phyloP scores from a whole-genome alignment of 257 asterid species.

The Agastache rugosa region DNA sequence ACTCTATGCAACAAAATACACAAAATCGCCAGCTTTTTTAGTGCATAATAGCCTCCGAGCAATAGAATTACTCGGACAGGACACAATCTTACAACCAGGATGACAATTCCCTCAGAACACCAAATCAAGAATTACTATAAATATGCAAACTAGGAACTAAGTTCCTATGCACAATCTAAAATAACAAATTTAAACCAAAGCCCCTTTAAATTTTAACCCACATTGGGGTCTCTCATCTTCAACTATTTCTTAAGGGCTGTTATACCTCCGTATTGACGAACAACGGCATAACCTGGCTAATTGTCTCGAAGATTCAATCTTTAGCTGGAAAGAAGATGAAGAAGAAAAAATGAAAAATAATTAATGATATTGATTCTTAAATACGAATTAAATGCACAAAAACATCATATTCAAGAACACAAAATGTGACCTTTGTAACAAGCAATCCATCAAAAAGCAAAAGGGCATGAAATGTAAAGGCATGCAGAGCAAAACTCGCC shows the following conservation, averaged over 20 bases:
- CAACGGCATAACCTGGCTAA: constrained; percentile 46
- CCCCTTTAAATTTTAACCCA: constrained; percentile 34
- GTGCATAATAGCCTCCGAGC: constrained; percentile 56
- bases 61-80: constrained; percentile 57
- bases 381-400: constrained; percentile 33
- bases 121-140: constrained; percentile 28
- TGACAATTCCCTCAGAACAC: constrained; percentile 33
- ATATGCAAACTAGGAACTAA: constrained; percentile 34
- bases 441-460: constrained; percentile 43
- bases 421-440: constrained; percentile 38
- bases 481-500: constrained; percentile 46
- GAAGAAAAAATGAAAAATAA: constrained; percentile 18
- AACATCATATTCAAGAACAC: constrained; percentile 25
- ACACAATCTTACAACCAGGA: constrained; percentile 36
- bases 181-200: constrained; percentile 31
- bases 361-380: constrained; percentile 31
- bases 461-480: constrained; percentile 40
- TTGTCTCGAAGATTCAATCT: constrained; percentile 48
- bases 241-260: constrained; percentile 37
- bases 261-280: constrained; percentile 51
- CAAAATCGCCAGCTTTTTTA: constrained; percentile 72
- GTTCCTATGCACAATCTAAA: constrained; percentile 33
- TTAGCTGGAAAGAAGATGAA: constrained; percentile 51
- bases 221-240: constrained; percentile 66
- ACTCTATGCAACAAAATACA: constrained; percentile 48